Base-by-base conservation (phyloP, 2,329 filamentous ascomycete species). In the Microsporum audouinii region DNA sequence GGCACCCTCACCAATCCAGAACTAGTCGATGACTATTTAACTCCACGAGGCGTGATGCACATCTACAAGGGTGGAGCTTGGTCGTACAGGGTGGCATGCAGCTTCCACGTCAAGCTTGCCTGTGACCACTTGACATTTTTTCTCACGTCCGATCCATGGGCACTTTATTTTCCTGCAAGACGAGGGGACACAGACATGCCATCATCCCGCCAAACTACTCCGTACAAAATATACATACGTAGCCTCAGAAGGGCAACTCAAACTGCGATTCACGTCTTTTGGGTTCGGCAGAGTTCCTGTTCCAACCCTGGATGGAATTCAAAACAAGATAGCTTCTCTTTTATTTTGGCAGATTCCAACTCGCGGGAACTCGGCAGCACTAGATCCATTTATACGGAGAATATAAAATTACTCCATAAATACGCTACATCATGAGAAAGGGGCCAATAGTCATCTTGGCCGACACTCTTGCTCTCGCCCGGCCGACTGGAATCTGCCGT, bases 41-140 rank as follows among this genome's bases (percentile, higher is more conserved):
- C 31, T 55, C 51, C 33, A 55, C 51, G 33, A 55, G 51, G 51
- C 51, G 51, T 55, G 51, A 14, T 43, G 51, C 33, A 55, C 23
- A n/a, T 17, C 31, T 55, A 23, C 51, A 36, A n/a, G 51, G 51
- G 51, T 55, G 51, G 51, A 55, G 51, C 51, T 55, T 36, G 23
- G 51, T 55, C 51, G 51, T 55, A 55, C 51, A 55, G 31, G 51
- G 51, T 55, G 51, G 51, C 31, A 55, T 55, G 51, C 51, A 55
- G 31, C 51, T 55, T 23, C 51, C 51, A 55, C 51, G 51, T 55
- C 51, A 55, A 55, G 51, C 51, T 55, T 55, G 51, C 51, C 51
- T 55, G 49, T 55, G 51, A 55, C 51, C 51, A 55, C 51, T 55
- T 55, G 51, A 55, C 33, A 55, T 55, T 55, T 55, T 55, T 51